Evolutionary conservation across 176 grass and related monocot genomes (phyloP).

Genomic region (Guadua angustifolia): DNA sequence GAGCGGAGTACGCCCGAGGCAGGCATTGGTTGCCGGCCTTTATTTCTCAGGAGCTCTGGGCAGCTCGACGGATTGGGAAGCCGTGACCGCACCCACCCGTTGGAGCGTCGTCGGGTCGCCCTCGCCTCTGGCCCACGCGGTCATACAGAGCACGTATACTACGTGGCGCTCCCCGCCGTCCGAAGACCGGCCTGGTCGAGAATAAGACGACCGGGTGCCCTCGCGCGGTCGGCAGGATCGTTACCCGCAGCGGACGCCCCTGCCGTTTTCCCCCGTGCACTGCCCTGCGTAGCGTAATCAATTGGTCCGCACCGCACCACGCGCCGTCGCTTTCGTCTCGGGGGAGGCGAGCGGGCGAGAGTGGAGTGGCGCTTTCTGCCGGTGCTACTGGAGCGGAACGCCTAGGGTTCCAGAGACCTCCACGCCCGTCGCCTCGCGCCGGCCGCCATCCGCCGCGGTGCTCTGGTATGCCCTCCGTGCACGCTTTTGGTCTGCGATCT

Average conservation of each 20-base stretch:
- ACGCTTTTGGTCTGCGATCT: neutral
- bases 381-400: neutral
- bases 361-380: neutral
- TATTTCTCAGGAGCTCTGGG: neutral
- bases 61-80: too few species aligned
- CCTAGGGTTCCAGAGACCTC: neutral
- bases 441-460: neutral
- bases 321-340: neutral
- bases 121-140: neutral
- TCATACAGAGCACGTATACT: neutral
- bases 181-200: neutral
- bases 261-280: neutral
- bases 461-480: neutral
- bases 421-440: neutral
- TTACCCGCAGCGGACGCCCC: neutral
- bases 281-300: neutral
- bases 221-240: neutral
- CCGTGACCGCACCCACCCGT: too few species aligned
- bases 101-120: neutral
- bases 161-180: neutral
- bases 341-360: neutral
- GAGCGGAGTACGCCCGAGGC: too few species aligned
- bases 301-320: neutral
- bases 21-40: neutral
- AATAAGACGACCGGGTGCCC: neutral